phyloP scores from a whole-genome alignment of 2,329 filamentous ascomycete genomes.

The Penicillium sclerotigenum region DNA sequence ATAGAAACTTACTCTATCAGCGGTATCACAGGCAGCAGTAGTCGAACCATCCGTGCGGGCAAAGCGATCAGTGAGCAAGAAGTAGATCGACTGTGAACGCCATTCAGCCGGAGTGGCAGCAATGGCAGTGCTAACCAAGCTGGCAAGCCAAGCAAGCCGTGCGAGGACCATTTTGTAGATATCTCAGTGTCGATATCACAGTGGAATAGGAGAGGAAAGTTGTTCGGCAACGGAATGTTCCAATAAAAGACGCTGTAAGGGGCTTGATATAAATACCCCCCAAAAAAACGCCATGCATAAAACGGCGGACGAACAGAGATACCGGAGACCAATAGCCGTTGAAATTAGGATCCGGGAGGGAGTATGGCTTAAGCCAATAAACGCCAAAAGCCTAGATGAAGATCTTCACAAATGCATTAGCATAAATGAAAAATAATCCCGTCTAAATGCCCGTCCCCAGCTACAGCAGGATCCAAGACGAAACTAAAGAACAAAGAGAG shows the following conservation, averaged over 20 bases:
- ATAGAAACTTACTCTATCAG: slow-evolving; percentile 17
- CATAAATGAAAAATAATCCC: background rate
- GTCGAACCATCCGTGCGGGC: slow-evolving; percentile 41
- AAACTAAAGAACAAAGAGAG: too few relatives aligned
- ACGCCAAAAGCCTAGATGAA: background rate
- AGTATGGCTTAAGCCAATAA: background rate
- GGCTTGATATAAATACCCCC: background rate
- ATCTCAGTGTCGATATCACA: background rate
- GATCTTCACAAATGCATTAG: background rate
- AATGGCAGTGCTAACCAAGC: slow-evolving; percentile 22
- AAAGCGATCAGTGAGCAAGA: slow-evolving; percentile 48
- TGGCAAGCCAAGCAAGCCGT: slow-evolving; percentile 18
- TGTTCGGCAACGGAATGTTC: background rate
- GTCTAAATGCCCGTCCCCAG: slow-evolving; percentile 11
- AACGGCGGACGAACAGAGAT: background rate
- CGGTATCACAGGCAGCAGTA: slow-evolving; percentile 31
- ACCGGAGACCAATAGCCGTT: background rate
- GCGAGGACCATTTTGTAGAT: slow-evolving; percentile 18
- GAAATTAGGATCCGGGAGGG: background rate
- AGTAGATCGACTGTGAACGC: slow-evolving; percentile 46
- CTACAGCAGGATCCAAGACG: background rate
- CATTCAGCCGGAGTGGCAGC: slow-evolving; percentile 38
- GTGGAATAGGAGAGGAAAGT: background rate
- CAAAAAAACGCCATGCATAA: background rate
- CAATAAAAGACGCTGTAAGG: background rate